Base-by-base conservation (phyloP, 1,139 yeast species). In the Pichia norvegensis region DNA sequence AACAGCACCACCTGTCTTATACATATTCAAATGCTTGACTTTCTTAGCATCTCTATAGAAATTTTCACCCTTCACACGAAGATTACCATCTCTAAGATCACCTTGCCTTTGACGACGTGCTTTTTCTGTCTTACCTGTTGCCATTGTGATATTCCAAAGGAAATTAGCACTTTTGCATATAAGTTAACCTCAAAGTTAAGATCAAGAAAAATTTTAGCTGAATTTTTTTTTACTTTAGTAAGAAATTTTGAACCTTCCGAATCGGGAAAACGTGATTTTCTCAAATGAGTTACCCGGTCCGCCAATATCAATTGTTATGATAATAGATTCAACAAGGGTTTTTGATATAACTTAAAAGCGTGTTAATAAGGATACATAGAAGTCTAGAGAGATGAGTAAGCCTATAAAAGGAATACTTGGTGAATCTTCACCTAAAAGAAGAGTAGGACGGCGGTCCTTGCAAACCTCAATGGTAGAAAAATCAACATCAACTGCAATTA, bases 51-150 rank as follows among this genome's bases (percentile, higher is more conserved):
- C 97, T 58, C 86, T 71, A 71, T 92, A 92, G 69, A 92, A 92
- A 70, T 92, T 92, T 67, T 92, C 98, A 58, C 98, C 98, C 66
- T 92, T 92, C 45, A 87, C 95, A 52, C 95, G 81, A 51, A 92
- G 76, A 62, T 92, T 90, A 35, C 96, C 97, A 65, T 85, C 95
- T 62, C 86, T 77, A 59, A 81, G 74, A 59, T 83, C 87, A 47
- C 82, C 82, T 64, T 88, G 86, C 61, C 95, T 83, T 52, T 74
- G 74, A 63, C 96, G 78, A 72, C 97, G 82, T 59, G 73, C 76
- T 64, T 85, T 85, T 67, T 90, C 97, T 61, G 87, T 92, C 74
- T 92, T 92, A 51, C 79, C 90, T 36, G 88, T 83, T 62, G 97
- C 97, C 98, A 92, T 90, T 55, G 42, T 49, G n/a, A 3, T 9